Evolutionary conservation across 306 rosid species (phyloP).

Genomic region (Styphnolobium japonicum): DNA sequence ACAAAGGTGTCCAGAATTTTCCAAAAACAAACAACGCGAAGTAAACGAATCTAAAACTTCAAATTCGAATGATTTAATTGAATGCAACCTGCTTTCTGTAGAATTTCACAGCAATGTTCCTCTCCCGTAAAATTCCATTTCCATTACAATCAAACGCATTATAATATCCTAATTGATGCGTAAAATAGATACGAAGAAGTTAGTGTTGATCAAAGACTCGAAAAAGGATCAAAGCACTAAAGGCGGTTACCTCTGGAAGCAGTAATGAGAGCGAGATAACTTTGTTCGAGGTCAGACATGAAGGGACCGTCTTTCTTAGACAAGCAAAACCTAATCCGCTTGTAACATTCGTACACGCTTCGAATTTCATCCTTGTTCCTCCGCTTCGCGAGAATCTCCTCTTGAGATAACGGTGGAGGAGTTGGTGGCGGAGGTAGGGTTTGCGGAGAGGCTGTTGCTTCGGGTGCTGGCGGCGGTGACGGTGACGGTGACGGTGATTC

Average conservation of each 20-base stretch:
- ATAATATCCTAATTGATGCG: neutral
- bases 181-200: neutral
- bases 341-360: constrained; percentile 30
- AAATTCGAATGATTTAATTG: too few relatives aligned
- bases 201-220: neutral
- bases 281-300: constrained; percentile 40
- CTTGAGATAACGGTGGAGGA: constrained; percentile 53
- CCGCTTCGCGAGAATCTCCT: constrained; percentile 39
- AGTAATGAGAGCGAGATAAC: constrained; percentile 43
- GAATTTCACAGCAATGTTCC: neutral
- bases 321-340: constrained; percentile 30
- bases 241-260: constrained; percentile 42
- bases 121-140: neutral
- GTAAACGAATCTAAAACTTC: too few relatives aligned
- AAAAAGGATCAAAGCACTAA: neutral
- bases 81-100: too few relatives aligned
- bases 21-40: too few relatives aligned
- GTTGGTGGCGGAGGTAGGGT: constrained; percentile 40
- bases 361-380: constrained; percentile 42
- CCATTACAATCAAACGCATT: neutral
- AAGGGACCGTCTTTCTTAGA: constrained; percentile 17
- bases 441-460: constrained; percentile 24
- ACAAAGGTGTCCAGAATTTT: too few relatives aligned
- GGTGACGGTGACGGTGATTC: constrained; percentile 23
- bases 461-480: neutral